Base-by-base conservation (phyloP, 441 rosid species). In the Populus hybrid region DNA sequence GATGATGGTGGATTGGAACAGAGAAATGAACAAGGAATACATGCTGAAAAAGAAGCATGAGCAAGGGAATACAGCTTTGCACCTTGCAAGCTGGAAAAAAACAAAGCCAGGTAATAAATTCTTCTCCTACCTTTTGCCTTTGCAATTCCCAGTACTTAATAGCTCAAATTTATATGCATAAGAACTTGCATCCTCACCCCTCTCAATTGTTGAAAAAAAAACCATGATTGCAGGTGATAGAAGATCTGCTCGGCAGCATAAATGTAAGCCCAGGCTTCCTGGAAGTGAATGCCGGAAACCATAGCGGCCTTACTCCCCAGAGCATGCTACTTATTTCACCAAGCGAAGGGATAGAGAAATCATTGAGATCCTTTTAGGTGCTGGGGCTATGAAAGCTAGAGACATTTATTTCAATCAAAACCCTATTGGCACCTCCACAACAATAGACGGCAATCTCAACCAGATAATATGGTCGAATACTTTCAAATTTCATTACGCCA, bases 1-100 rank as follows among this genome's bases (percentile, higher is more conserved):
- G 70, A 82, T 78, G 11, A 53, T 84, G 78, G 78, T 79, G 79
- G 88, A 81, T 53, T 75, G 79, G 83, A 70, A 76, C 36, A 83
- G 67, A 24, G 79, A 79, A 79, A 63, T 61, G 35, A 82, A 80
- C 69, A 81, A 53, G 35, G 69, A 68, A 12, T 34, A 76, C 24
- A 57, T 85, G 24, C 71, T 87, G 78, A 77, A 75, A 74, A 77
- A 69, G 84, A 87, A 82, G 76, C 90, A 88, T 76, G 83, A 79
- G 63, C 82, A 80, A 2, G 87, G 85, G 38, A 88, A 85, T 65
- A 83, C 90, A 5, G 75, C 70, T 73, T 82, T 88, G 72, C 89
- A 85, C 77, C 80, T 84, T 30, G 88, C 88, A 0, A 71, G 81
- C 66, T 83, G 84, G 86, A 30, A 86, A 74, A 68, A 87, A 84